Percentiles rank a stretch among this genome's conserved stretches.
These are phyloP conservation scores for Fusarium luffae DNA, from an alignment of 2,329 filamentous ascomycete genomes.

Conservation along the genomic window DNA sequence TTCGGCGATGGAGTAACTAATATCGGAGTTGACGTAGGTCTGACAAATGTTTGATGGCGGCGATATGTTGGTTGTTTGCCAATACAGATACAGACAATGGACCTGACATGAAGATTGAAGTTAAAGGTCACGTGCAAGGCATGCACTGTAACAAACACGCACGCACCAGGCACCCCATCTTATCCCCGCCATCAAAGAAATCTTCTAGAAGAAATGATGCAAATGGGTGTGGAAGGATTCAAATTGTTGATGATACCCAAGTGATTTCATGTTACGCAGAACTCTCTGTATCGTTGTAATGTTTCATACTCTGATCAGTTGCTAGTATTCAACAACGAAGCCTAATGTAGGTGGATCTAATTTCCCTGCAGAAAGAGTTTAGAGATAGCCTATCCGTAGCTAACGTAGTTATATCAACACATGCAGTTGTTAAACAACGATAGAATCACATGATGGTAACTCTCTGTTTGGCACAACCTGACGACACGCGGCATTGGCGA, in stretches of 20 bases:
- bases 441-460: neutral
- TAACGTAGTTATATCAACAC: neutral
- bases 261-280: neutral
- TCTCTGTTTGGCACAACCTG: neutral
- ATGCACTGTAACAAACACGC: neutral
- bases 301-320: neutral
- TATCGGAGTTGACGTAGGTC: neutral
- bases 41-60: slow-evolving; percentile 4
- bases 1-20: neutral
- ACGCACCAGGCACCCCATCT: neutral
- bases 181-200: slow-evolving; percentile 6
- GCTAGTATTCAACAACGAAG: neutral
- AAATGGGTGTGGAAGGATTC: neutral
- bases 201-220: slow-evolving; percentile 5
- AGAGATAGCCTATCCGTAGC: neutral
- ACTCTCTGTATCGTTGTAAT: neutral
- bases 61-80: slow-evolving; percentile 8
- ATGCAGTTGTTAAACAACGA: neutral
- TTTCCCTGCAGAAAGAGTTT: too few relatives aligned
- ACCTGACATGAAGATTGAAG: slow-evolving; percentile 20
- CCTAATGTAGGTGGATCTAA: neutral
- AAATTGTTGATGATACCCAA: neutral
- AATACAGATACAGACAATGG: neutral
- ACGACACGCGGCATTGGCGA: neutral
- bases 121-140: slow-evolving; percentile 32